A percentile compares a stretch with the other conserved stretches of the same genome.
These are phyloP conservation scores for Anthracocystis walkeri DNA, from an alignment of 1,284 basidiomycete species.

Conservation along the genomic window DNA sequence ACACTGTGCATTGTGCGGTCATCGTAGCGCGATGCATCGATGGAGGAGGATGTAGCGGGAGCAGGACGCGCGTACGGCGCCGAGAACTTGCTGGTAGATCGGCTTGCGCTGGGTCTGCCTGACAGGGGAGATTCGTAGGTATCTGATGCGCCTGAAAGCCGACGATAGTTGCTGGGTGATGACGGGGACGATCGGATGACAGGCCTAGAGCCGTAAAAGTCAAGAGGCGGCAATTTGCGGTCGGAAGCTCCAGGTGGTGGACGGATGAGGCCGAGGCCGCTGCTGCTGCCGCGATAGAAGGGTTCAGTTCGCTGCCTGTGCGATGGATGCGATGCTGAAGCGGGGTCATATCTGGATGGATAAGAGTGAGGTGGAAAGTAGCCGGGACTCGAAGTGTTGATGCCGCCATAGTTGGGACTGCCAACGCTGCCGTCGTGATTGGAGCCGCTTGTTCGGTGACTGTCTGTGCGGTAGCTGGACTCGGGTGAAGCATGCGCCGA, in stretches of 20 bases:
- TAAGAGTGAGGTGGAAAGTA: conserved; percentile 30
- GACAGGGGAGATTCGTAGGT: conserved; percentile 23
- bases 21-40: conserved; percentile 15
- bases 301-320: conserved; percentile 28
- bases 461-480: conserved; percentile 26
- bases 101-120: conserved; percentile 7
- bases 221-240: conserved; percentile 33
- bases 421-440: conserved; percentile 30
- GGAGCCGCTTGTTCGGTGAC: conserved; percentile 23
- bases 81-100: conserved; percentile 7
- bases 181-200: conserved; percentile 22
- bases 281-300: conserved; percentile 45
- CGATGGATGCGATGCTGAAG: conserved; percentile 12
- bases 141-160: conserved; percentile 26
- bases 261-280: conserved; percentile 42
- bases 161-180: conserved; percentile 31
- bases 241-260: conserved; percentile 23
- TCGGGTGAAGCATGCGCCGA: conserved; percentile 26
- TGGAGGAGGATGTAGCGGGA: neutral
- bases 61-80: conserved; percentile 16
- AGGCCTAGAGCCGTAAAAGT: conserved; percentile 24
- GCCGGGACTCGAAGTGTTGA: conserved; percentile 17
- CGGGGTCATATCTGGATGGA: conserved; percentile 36
- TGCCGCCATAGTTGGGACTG: conserved; percentile 26
- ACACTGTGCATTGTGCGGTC: conserved; percentile 4